Evolutionary conservation across 257 asterid genomes (phyloP), one percentile per base, ranked within the genome.

Genomic region (Solanum sitiens): DNA sequence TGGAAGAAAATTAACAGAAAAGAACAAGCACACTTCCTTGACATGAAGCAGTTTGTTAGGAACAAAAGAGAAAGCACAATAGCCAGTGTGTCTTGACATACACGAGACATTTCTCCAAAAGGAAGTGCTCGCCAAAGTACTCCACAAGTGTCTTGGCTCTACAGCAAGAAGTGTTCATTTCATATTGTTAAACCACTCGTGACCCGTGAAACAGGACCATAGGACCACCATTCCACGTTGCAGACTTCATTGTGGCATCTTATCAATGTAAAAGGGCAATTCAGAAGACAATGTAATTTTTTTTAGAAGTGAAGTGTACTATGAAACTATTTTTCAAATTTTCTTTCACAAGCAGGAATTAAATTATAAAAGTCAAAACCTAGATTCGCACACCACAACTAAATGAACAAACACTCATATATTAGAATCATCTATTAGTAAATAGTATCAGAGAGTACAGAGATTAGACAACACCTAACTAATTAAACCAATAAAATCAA

Each of bases 81-180:
- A 53, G 74, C 23, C 77, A 85, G 44, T 76, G 83, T 87, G 84
- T 86, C 30, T 67, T 70, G 88, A 87, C 97, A 77, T 95, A 95
- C 98, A 93, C 86, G 76, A 86, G 90, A 88, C 98, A 95, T 87
- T 89, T 92, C 86, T 92, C 91, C 87, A 89, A 90, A 86, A 87
- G 80, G 86, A 95, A 95, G 91, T 93, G 92, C 91, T 94, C 97
- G 72, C 97, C 98, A 68, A 95, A 95, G 91, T 95, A 95, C 86
- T 95, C 94, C 63, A 95, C 98, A 80, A 95, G 95, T 88, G 91
- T 88, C 91, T 93, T 93, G 88, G 94, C 95, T 89, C 98, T 92
- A 89, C 98, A 95, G 65, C 88, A 87, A 71, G 95, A 88, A 68
- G 93, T 92, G 9, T 61, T 87, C 95, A 93, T 91, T 87, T 95